These are phyloP conservation scores for Hanseniaspora gamundiae DNA, from an alignment of 1,139 yeast species.

Conservation along the genomic window DNA sequence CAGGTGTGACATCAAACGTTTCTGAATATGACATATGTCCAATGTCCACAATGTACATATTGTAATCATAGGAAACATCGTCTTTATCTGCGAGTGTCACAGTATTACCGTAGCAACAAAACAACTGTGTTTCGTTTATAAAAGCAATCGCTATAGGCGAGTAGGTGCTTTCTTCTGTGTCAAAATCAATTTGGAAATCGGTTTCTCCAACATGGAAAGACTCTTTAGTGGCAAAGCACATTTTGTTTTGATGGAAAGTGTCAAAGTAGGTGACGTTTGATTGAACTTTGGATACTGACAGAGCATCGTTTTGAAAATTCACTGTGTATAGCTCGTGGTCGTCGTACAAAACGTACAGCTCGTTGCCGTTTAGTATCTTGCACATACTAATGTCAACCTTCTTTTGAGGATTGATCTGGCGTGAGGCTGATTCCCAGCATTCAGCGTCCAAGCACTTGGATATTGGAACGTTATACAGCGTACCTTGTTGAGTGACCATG, in stretches of 20 bases:
- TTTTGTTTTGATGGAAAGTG: neutral
- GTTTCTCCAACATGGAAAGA: neutral
- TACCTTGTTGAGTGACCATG: neutral
- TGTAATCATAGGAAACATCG: slow-evolving; percentile 17
- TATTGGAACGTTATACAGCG: neutral
- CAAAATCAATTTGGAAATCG: slow-evolving; percentile 8
- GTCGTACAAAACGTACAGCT: neutral
- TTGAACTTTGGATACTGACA: neutral
- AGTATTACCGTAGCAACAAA: slow-evolving; percentile 16
- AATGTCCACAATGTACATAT: slow-evolving; percentile 13
- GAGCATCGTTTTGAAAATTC: neutral
- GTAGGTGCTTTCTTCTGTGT: slow-evolving; percentile 4
- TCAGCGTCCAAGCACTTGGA: neutral
- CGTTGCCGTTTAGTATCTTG: neutral
- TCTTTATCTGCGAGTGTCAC: slow-evolving; percentile 12
- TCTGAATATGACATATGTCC: slow-evolving; percentile 6
- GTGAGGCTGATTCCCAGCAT: neutral
- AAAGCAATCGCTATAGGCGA: slow-evolving; percentile 13
- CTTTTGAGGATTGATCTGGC: neutral
- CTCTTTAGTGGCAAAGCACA: neutral
- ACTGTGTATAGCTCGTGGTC: slow-evolving; percentile 4
- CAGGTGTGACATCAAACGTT: slow-evolving; percentile 42
- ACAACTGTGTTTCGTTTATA: slow-evolving; percentile 10
- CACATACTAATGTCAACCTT: neutral
- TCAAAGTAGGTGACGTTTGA: neutral